Evolutionary conservation across 2,329 filamentous ascomycete genomes (phyloP).

Genomic region (Epichloe coenophiala): DNA sequence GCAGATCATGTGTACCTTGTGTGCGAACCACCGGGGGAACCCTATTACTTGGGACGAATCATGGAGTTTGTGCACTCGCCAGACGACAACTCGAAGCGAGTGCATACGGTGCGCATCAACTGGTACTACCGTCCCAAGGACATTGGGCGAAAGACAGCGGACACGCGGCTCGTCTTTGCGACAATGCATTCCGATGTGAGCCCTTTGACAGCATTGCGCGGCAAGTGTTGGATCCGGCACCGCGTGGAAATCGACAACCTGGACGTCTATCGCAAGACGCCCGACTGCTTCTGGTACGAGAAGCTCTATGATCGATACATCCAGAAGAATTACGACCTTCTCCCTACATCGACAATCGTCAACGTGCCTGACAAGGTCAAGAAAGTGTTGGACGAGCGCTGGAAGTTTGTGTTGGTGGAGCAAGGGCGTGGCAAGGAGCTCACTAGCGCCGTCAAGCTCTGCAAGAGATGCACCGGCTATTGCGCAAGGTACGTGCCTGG

Average conservation of each 20-base stretch:
- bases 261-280: conserved; percentile 70
- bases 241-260: conserved; percentile 72
- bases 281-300: conserved; percentile 91
- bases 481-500: conserved; percentile 60
- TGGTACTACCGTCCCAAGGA: conserved; percentile 98
- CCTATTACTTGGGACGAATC: conserved; percentile 92
- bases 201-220: conserved; percentile 80
- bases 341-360: conserved; percentile 82
- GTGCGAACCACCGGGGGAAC: conserved; percentile 93
- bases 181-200: conserved; percentile 98
- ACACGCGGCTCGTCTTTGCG: conserved; percentile 82
- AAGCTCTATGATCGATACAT: conserved; percentile 98
- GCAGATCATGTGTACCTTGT: conserved; percentile 81
- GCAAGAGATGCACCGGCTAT: conserved; percentile 83
- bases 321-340: conserved; percentile 92
- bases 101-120: conserved; percentile 85
- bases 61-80: conserved; percentile 92
- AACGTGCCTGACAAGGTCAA: conserved; percentile 94
- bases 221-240: conserved; percentile 85
- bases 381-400: conserved; percentile 87
- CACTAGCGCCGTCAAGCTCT: conserved; percentile 78
- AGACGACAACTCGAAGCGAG: conserved; percentile 56
- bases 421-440: conserved; percentile 87
- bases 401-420: conserved; percentile 93
- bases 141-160: conserved; percentile 80